Conservation (phyloP, 441 rosid species). For the Populus trichocarpa region DNA sequence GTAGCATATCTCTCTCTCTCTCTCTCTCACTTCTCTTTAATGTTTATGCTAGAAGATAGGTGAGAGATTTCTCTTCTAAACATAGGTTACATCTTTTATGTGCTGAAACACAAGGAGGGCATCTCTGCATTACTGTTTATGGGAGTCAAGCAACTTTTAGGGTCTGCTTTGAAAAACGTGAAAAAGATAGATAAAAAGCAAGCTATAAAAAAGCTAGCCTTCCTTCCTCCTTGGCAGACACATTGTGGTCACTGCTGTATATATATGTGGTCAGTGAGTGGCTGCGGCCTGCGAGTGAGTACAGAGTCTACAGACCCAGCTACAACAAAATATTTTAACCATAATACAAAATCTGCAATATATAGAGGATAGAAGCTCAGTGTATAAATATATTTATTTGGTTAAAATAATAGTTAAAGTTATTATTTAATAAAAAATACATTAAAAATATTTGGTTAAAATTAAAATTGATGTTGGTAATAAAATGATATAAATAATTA, state of each 20-base stretch:
- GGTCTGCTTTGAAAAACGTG: constrained; percentile 12
- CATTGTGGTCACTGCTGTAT: not conserved
- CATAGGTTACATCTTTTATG: constrained; percentile 13
- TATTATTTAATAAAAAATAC: no score
- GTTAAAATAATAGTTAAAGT: no score
- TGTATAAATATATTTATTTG: no score
- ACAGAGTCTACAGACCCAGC: not conserved
- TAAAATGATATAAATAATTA: no score
- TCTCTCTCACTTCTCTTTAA: not conserved
- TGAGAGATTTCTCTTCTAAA: constrained; percentile 15
- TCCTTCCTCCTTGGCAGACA: not conserved
- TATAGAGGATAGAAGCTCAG: no score
- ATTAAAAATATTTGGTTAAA: no score
- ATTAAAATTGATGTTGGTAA: no score
- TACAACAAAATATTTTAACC: not conserved
- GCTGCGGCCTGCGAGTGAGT: not conserved
- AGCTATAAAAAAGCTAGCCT: not conserved
- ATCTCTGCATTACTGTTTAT: constrained; percentile 31
- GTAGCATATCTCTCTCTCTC: not conserved
- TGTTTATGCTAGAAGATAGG: not conserved
- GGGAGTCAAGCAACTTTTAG: constrained; percentile 24
- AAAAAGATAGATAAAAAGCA: constrained; percentile 1
- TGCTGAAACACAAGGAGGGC: constrained; percentile 26
- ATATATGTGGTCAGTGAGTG: not conserved
- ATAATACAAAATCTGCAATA: constrained; percentile 12